Evolutionary conservation across 2,329 filamentous ascomycete species (phyloP).

Genomic region (Aspergillus sp.): DNA sequence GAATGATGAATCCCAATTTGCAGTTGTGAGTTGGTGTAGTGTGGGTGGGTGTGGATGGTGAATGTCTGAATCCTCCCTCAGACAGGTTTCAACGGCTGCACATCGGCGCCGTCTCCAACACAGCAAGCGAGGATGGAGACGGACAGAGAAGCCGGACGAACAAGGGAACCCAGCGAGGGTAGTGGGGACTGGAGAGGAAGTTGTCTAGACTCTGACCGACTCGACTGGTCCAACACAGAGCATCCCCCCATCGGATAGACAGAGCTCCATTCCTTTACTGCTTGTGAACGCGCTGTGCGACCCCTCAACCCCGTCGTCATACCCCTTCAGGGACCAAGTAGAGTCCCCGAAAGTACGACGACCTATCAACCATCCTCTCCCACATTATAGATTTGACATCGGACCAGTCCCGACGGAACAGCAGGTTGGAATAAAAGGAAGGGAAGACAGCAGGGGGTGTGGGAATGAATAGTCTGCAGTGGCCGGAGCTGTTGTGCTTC

Average conservation of each 20-base stretch:
- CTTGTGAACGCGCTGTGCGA: slow-evolving; percentile 7
- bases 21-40: neutral
- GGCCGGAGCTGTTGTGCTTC: slow-evolving; percentile 2
- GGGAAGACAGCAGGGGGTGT: neutral
- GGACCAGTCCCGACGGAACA: slow-evolving; percentile 5
- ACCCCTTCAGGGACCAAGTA: slow-evolving; percentile 1
- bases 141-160: neutral
- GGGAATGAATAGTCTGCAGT: neutral
- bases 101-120: slow-evolving; percentile 9
- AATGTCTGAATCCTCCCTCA: neutral
- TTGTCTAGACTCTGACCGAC: slow-evolving; percentile 27
- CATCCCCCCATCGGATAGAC: slow-evolving; percentile 12
- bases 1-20: neutral
- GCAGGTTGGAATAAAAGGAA: neutral
- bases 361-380: slow-evolving; percentile 20
- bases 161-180: slow-evolving; percentile 3
- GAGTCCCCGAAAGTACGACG: slow-evolving; percentile 17
- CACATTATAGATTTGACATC: slow-evolving; percentile 5
- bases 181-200: slow-evolving; percentile 2
- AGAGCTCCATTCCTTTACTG: slow-evolving; percentile 4
- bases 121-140: slow-evolving; percentile 5
- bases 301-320: slow-evolving; percentile 12
- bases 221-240: slow-evolving; percentile 23
- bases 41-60: neutral
- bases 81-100: slow-evolving; percentile 11